Base-by-base conservation (phyloP, 495 filamentous ascomycete genomes). In the Trichoderma reesei region DNA sequence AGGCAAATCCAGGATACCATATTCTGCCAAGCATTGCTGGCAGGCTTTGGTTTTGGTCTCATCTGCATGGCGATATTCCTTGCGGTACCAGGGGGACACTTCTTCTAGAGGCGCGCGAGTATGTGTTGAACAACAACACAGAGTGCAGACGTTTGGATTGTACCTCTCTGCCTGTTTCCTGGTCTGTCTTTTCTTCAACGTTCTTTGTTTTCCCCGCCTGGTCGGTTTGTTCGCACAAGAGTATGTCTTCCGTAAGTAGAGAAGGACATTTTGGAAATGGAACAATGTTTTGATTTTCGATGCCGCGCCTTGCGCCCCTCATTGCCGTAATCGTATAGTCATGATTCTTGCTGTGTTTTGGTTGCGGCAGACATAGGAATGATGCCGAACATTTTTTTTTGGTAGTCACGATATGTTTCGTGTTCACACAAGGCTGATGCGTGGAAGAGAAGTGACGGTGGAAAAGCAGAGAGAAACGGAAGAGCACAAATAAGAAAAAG, bases 1-100 rank as follows among this genome's bases (percentile, higher is more conserved):
- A 79, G 87, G 13, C 83, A 88, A 76, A 86, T 91, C 63, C 89
- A 91, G 74, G 87, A 91, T 71, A 88, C 80, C 38, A 90, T 90
- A 68, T 88, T 89, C 70, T 63, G 86, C 51, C 86, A 89, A 72
- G 76, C 83, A 14, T n/a, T 82, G 63, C 54, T 81, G 64, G 66
- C 67, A 37, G 74, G 67, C 37, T 20, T 79, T 20, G 5, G 79
- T 7, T 67, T 76, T 16, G 71, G 75, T 9, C 73, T 65, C 14
- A 62, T 76, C 34, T 36, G 81, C 46, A 72, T 75, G 16, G 80
- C 70, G 10, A 63, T 82, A 26, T 84, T 84, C 69, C 72, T 84
- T n/a, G 67, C 69, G 37, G 69, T 84, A 33, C 81, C 81, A 0
- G 69, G 65, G 39, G 79, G 78, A 10, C 60, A 68, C 7, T 73